phyloP scores from a whole-genome alignment of 2,329 filamentous ascomycete genomes.

The Didymella segeticola region DNA sequence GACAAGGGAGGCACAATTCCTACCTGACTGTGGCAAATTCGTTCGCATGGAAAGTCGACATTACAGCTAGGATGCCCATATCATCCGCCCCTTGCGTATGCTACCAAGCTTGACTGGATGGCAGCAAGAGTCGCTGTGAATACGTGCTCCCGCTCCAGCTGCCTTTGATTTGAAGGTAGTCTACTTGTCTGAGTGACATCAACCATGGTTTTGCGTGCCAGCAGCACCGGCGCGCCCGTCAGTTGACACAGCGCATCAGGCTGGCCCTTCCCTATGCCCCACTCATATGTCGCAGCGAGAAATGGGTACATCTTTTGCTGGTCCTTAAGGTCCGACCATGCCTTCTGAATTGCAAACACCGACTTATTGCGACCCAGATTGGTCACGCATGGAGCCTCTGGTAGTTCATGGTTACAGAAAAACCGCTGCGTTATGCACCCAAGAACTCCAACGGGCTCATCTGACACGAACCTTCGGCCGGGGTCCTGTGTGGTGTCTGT shows the following conservation, averaged over 20 bases:
- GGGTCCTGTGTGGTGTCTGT: too few species aligned
- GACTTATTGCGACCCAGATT: neutral
- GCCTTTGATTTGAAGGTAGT: constrained; percentile 1
- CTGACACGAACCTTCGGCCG: neutral
- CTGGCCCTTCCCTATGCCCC: neutral
- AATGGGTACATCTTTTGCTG: neutral
- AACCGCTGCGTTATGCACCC: neutral
- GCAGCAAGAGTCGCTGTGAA: neutral
- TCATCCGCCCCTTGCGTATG: neutral
- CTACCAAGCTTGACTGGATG: neutral
- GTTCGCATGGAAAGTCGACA: neutral
- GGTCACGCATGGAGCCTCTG: neutral
- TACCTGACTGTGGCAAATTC: neutral
- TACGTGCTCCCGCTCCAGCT: neutral
- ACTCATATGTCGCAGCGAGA: neutral
- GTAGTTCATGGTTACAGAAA: neutral
- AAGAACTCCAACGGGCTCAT: neutral
- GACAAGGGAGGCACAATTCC: too few species aligned
- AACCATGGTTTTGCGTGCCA: neutral
- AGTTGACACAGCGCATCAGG: neutral
- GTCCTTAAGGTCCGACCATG: neutral
- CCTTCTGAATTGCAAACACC: neutral
- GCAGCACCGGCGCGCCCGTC: neutral
- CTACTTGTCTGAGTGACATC: neutral
- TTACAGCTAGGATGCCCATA: neutral